Percentiles rank a stretch among this genome's conserved stretches.
Evolutionary conservation across 257 asterid species (phyloP).

Genomic region (Solanum neorickii): DNA sequence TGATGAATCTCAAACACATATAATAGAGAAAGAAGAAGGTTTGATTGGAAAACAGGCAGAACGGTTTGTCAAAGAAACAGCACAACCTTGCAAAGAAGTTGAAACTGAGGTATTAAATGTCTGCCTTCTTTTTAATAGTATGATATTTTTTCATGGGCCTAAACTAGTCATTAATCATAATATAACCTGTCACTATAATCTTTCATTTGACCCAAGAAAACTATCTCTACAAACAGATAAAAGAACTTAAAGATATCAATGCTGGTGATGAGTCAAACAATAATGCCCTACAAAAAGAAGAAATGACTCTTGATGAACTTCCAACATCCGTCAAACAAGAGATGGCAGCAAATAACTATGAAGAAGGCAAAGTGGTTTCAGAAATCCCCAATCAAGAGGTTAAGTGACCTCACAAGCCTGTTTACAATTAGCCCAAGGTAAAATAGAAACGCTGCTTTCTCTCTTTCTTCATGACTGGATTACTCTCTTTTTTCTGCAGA

Average conservation of each 20-base stretch:
- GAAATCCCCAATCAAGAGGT: conserved; percentile 11
- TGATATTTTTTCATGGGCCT: not conserved
- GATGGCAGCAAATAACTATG: not conserved
- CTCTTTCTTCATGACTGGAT: not conserved
- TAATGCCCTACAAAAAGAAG: not conserved
- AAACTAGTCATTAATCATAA: not conserved
- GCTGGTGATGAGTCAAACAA: not conserved
- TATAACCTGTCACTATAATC: not conserved
- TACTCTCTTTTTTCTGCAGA: not conserved
- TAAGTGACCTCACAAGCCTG: not conserved
- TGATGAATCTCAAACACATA: not conserved
- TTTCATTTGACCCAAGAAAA: not conserved
- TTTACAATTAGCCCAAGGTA: not conserved
- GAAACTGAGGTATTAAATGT: not conserved
- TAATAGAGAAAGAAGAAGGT: not conserved
- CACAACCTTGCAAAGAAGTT: not conserved
- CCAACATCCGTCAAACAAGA: not conserved
- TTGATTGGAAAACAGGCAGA: not conserved
- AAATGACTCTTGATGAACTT: not conserved
- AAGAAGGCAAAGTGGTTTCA: not conserved
- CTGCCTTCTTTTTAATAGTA: not conserved
- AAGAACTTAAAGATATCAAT: not conserved
- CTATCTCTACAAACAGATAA: conserved; percentile 1
- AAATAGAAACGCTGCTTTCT: not conserved
- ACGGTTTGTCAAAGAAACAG: not conserved